Evolutionary conservation across 2,329 filamentous ascomycete genomes (phyloP), one percentile per base, ranked within the genome.

Genomic region (Lachnellula arida): DNA sequence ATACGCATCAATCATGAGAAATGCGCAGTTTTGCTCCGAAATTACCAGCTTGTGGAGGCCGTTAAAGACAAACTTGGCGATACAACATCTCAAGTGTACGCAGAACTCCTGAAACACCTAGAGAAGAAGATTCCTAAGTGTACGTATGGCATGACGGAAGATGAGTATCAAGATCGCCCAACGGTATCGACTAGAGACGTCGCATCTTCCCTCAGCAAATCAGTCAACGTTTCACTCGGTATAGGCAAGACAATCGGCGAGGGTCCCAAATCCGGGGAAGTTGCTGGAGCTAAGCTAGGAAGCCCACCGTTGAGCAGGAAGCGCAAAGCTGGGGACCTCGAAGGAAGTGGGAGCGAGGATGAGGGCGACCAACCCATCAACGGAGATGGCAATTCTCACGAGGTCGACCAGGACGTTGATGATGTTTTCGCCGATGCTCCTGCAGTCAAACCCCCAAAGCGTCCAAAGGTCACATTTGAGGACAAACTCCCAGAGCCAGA

Each of bases 1-100:
- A 77, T 97, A 49, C 84, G 87, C 28, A 78, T 97, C 53, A 97
- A 96, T 68, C 87, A 90, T 66, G 87, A 92, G 54, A 95, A 93
- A 71, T 89, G 91, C 57, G 77, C 87, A 6, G 89, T 97, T 9
- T 85, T 89, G 49, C 78, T 96, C 60, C 89, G 93, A 55, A 96
- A 91, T 65, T 81, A 86, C 61, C 83, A 85, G 19, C 83, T 97
- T 2, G 83, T 87, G 51, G 78, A 84, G n/a, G 81, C 91, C 55
- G 90, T 85, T 1, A 79, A 85, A 51, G 82, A 88, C 52, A 78
- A 81, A 34, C 80, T 94, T 19, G 89, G 91, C 46, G 78, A 85
- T 42, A 84, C 81, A 1, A 95, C 92, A 1, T 86, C 87, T 1
- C 80, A 86, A 57, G 84, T 97, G 1, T 97, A 96, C 68, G 83